A percentile compares a stretch with the other conserved stretches of the same genome.
Evolutionary conservation across 768 basidiomycete genomes (phyloP).

Genomic region (Lactarius akahatsu): DNA sequence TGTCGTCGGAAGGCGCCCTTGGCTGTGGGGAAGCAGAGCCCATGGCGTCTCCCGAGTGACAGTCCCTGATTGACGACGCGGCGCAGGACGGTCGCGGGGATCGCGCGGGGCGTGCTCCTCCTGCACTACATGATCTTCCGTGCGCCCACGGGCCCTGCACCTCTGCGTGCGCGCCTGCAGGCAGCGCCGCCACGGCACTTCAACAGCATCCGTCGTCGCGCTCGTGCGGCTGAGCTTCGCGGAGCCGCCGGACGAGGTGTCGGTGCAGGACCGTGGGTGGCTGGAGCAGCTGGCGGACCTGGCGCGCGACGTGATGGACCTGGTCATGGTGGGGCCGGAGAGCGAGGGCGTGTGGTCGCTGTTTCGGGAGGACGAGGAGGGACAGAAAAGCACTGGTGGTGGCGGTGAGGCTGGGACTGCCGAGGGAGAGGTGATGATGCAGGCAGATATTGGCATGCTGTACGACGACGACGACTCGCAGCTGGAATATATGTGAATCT

Average conservation of each 20-base stretch:
- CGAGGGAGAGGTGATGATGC: slow-evolving; percentile 10
- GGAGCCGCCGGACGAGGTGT: slow-evolving; percentile 32
- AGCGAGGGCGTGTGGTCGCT: slow-evolving; percentile 35
- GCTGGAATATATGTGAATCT: slow-evolving; percentile 3
- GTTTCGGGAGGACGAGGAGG: slow-evolving; percentile 32
- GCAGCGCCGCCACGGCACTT: slow-evolving; percentile 53
- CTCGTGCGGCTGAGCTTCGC: slow-evolving; percentile 74
- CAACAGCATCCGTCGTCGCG: slow-evolving; percentile 63
- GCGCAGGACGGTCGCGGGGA: slow-evolving; percentile 48
- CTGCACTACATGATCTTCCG: slow-evolving; percentile 63
- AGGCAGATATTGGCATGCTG: background rate
- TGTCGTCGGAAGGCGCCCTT: no score
- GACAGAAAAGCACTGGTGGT: background rate
- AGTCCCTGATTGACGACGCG: background rate
- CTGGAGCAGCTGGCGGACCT: slow-evolving; percentile 34
- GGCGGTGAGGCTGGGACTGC: background rate
- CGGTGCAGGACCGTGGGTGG: slow-evolving; percentile 20
- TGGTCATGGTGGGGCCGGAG: slow-evolving; percentile 35
- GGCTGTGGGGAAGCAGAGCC: no score
- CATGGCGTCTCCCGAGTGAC: no score
- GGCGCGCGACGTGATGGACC: slow-evolving; percentile 35
- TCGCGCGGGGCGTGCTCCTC: slow-evolving; percentile 56
- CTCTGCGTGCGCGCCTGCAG: slow-evolving; percentile 59
- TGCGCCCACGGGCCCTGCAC: slow-evolving; percentile 36
- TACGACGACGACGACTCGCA: slow-evolving; percentile 2